A percentile compares a stretch with the other conserved stretches of the same genome.
phyloP scores from a whole-genome alignment of 306 rosid genomes.

The Prunus dulcis region DNA sequence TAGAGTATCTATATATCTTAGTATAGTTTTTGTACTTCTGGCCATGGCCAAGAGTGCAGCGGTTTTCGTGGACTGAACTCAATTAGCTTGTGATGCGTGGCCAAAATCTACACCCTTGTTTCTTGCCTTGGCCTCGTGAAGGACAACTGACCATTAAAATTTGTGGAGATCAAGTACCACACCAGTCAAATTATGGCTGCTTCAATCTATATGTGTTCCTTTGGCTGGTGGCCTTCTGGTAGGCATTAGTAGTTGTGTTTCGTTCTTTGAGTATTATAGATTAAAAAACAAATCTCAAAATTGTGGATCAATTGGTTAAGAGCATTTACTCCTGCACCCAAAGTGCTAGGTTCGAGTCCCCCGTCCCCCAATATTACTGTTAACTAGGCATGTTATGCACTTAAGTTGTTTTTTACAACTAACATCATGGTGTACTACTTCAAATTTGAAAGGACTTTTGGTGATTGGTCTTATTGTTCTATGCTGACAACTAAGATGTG shows the following conservation, averaged over 20 bases:
- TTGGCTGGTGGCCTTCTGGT: conserved; percentile 1
- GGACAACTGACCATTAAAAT: neutral
- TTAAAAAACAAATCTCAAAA: too few species aligned
- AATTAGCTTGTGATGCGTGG: neutral
- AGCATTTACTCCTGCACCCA: too few species aligned
- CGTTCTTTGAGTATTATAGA: too few species aligned
- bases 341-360: too few species aligned
- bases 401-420: too few species aligned
- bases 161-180: neutral
- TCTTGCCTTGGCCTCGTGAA: neutral
- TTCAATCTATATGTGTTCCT: neutral
- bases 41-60: neutral
- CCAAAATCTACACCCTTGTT: neutral
- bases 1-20: neutral
- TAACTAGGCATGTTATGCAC: too few species aligned
- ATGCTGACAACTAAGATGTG: neutral
- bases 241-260: too few species aligned
- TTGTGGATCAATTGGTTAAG: too few species aligned
- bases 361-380: too few species aligned
- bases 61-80: neutral
- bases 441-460: neutral
- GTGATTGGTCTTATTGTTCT: neutral
- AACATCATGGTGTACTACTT: neutral
- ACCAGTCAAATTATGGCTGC: neutral
- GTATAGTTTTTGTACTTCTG: neutral